Percentiles rank a stretch among this genome's conserved stretches.
Evolutionary conservation across 768 basidiomycete genomes (phyloP).

Genomic region (Macrolepiota fuliginosa): DNA sequence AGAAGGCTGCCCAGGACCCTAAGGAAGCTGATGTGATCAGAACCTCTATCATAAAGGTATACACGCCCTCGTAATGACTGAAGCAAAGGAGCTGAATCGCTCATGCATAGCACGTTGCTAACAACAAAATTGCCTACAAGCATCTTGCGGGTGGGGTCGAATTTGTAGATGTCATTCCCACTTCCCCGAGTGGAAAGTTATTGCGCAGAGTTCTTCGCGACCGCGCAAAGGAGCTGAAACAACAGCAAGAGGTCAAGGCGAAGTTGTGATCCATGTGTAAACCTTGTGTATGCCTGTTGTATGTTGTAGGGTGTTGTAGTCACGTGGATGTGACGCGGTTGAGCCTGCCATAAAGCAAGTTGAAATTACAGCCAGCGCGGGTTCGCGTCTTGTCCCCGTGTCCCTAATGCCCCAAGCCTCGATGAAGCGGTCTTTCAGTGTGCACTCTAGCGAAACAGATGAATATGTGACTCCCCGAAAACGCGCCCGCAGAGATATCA

Average conservation of each 20-base stretch:
- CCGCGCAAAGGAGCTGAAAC: conserved; percentile 32
- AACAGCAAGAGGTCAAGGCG: conserved; percentile 14
- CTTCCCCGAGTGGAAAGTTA: conserved; percentile 62
- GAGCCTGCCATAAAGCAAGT: conserved; percentile 24
- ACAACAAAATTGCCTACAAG: conserved; percentile 57
- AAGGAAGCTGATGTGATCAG: conserved; percentile 34
- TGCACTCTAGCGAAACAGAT: conserved; percentile 8
- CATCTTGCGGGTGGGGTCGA: conserved; percentile 58
- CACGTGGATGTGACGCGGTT: conserved; percentile 21
- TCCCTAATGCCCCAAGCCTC: conserved; percentile 9
- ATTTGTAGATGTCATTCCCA: conserved; percentile 53
- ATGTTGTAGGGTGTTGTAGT: conserved; percentile 12
- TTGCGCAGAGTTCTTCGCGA: conserved; percentile 49
- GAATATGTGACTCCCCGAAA: not conserved
- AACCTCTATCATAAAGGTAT: conserved; percentile 47
- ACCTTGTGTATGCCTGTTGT: not conserved
- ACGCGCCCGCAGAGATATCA: not conserved
- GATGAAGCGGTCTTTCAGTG: conserved; percentile 6
- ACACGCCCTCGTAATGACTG: not conserved
- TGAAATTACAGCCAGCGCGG: not conserved
- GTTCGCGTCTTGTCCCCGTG: not conserved
- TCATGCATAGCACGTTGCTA: conserved; percentile 44
- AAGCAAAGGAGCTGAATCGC: not conserved
- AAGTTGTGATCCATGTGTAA: conserved; percentile 17
- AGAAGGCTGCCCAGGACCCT: conserved; percentile 28